Conservation (phyloP, 2,329 filamentous ascomycete genomes). For the Chaetomiaceae sp. region DNA sequence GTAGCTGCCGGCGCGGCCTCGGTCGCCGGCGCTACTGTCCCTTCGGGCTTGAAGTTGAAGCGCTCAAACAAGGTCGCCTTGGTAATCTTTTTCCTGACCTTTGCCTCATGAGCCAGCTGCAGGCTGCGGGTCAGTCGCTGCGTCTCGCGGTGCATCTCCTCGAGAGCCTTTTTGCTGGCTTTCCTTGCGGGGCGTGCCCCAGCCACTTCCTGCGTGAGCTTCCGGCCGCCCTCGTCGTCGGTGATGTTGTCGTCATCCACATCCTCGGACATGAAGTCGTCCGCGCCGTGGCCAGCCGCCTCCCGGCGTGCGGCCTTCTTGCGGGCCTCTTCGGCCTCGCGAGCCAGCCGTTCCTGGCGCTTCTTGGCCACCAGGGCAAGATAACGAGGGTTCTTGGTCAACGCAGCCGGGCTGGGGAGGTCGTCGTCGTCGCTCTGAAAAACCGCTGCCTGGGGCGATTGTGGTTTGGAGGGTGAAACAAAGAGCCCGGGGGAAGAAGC, state of each 20-base stretch:
- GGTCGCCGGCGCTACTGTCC: slow-evolving; percentile 25
- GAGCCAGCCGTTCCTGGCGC: slow-evolving; percentile 63
- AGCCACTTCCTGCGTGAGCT: slow-evolving; percentile 59
- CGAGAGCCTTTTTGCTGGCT: slow-evolving; percentile 87
- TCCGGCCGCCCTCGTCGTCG: slow-evolving; percentile 57
- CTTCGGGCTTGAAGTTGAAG: slow-evolving; percentile 64
- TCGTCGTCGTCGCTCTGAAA: slow-evolving; percentile 28
- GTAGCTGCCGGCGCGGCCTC: slow-evolving; percentile 37
- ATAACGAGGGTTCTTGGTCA: slow-evolving; percentile 52
- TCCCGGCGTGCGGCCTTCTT: slow-evolving; percentile 40
- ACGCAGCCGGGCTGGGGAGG: slow-evolving; percentile 37
- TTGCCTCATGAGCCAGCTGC: slow-evolving; percentile 84
- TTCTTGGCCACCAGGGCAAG: slow-evolving; percentile 68
- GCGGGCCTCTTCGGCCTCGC: slow-evolving; percentile 55
- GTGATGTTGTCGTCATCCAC: slow-evolving; percentile 49
- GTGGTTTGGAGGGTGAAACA: slow-evolving; percentile 24
- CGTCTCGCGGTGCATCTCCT: slow-evolving; percentile 93
- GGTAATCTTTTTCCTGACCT: slow-evolving; percentile 84
- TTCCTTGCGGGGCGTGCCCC: slow-evolving; percentile 59
- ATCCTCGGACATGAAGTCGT: slow-evolving; percentile 34
- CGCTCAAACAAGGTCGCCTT: slow-evolving; percentile 75
- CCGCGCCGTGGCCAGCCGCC: slow-evolving; percentile 34
- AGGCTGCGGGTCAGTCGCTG: slow-evolving; percentile 85
- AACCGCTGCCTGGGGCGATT: slow-evolving; percentile 28
- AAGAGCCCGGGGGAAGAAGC: slow-evolving; percentile 25